phyloP scores from a whole-genome alignment of 202 grass and related monocot species.

The Thinopyrum obtusiflorum region DNA sequence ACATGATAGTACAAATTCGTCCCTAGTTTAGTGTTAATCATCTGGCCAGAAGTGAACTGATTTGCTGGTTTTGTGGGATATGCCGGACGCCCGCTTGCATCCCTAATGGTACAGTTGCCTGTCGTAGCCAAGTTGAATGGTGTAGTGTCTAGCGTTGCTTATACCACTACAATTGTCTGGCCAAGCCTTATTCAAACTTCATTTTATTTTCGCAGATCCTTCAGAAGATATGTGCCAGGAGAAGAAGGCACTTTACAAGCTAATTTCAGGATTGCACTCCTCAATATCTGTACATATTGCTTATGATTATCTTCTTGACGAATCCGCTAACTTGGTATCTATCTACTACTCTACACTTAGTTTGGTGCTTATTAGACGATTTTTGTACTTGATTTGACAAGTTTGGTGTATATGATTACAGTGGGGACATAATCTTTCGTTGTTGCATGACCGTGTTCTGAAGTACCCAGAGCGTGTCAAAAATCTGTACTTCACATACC shows the following conservation, averaged over 20 bases:
- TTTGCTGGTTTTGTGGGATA: too few relatives aligned
- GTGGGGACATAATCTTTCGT: constrained; percentile 83
- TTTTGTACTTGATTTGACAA: constrained; percentile 26
- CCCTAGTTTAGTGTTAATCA: too few relatives aligned
- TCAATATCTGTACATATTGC: constrained; percentile 99
- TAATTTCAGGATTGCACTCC: constrained; percentile 94
- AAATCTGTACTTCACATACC: constrained; percentile 88
- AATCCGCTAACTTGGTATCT: constrained; percentile 64
- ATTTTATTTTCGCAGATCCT: constrained; percentile 61
- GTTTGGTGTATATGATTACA: constrained; percentile 36
- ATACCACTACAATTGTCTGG: background rate
- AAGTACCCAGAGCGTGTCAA: constrained; percentile 74
- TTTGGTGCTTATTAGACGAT: constrained; percentile 15
- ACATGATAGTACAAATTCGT: too few relatives aligned
- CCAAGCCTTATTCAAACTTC: background rate
- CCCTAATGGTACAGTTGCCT: constrained; percentile 1
- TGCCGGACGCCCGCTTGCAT: too few relatives aligned
- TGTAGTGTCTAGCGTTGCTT: background rate
- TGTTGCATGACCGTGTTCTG: constrained; percentile 85
- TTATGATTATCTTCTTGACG: constrained; percentile 75
- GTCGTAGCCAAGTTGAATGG: constrained; percentile 5
- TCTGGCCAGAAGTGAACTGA: too few relatives aligned
- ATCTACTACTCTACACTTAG: background rate
- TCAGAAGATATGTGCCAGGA: constrained; percentile 83
- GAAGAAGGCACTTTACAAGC: constrained; percentile 87